Evolutionary conservation across 1,139 yeast genomes (phyloP), one percentile per base, ranked within the genome.

Genomic region (Debaryomycetaceae sp.): DNA sequence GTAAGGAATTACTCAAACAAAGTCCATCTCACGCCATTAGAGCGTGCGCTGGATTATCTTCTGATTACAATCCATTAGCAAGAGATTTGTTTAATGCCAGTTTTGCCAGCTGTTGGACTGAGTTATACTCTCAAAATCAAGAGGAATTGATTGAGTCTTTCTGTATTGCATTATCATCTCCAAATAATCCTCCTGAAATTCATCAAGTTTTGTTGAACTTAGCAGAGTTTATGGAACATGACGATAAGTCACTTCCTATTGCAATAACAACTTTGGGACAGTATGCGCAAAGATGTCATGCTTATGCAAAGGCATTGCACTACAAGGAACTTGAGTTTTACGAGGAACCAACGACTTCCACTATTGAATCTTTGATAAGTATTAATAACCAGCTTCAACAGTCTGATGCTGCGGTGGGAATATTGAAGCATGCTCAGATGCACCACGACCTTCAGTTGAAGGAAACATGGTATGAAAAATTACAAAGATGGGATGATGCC

Each of bases 401-500:
- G 58, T 83, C 95, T 0, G 99, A 94, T 65, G 97, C 99, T 0
- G 98, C 98, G 0, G 88, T 92, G 43, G 99, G 99, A 47, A 91
- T 92, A 41, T 71, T 94, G 53, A 91, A 89, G 53, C 95, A 91
- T 60, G 98, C 98, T 1, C 98, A 94, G 58, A 81, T 87, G 46
- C 95, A 89, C 49, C 96, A 91, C 56, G 92, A 88, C 49, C 70
- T 92, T 37, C 97, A 91, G 61, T 73, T 94, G 46, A 92, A 91
- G 54, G 98, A 92, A 62, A 87, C 97, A 0, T 94, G 98, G 98
- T 92, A 87, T 55, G 98, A 92, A 59, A 92, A 91, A 59, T 69
- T 94, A 34, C 97, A 91, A 55, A 75, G 98, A 48, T 94, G 99
- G 99, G 98, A 92, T 50, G 98, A 94, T 63, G 99, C 99, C 0